Base-by-base conservation (phyloP, 345 rosid species). In the Nephelium lappaceum region DNA sequence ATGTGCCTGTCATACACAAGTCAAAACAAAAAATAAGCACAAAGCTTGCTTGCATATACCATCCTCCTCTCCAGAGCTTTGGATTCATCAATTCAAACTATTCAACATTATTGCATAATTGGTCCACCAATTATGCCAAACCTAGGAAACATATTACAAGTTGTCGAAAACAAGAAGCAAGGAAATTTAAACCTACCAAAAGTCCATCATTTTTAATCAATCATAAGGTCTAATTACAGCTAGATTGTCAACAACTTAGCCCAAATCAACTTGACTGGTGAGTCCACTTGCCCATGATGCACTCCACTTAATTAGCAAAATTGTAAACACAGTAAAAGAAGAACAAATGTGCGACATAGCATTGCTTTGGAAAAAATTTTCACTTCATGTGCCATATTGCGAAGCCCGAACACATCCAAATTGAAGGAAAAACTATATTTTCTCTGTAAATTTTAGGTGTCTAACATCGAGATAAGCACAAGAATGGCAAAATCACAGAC, bases 1-100 rank as follows among this genome's bases (percentile, higher is more conserved):
- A 67, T 88, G 89, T 73, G 98, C 98, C 98, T 95, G 89, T 58
- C 75, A 51, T 43, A 73, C 16, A 77, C 69, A 60, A 68, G 25
- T 82, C 7, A 74, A 63, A 7, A 23, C 38, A 41, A 16, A 51
- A 51, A 27, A 70, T 75, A 12, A 69, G 38, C 55, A 45, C 6
- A 51, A 76, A 11, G 53, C 67, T 14, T 41, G 47, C 43, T 47
- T 25, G 12, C 25, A 62, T 62, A 25, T 58, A 67, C 18, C 55
- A 68, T 39, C 27, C 36, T 2, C 2, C 27, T 42, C 11, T 23
- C 45, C 8, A 23, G 36, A 71, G 8, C n/a, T 6, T 45, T 16
- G 41, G 18, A 71, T 49, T 31, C 38, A 6, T 7, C 25, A 67
- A 31, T 55, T 23, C 39, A 67, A 67, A 21, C 53, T 53, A 12